These are phyloP conservation scores for Trichoderma polysporum DNA, from an alignment of 2,329 filamentous ascomycete genomes.

Conservation along the genomic window DNA sequence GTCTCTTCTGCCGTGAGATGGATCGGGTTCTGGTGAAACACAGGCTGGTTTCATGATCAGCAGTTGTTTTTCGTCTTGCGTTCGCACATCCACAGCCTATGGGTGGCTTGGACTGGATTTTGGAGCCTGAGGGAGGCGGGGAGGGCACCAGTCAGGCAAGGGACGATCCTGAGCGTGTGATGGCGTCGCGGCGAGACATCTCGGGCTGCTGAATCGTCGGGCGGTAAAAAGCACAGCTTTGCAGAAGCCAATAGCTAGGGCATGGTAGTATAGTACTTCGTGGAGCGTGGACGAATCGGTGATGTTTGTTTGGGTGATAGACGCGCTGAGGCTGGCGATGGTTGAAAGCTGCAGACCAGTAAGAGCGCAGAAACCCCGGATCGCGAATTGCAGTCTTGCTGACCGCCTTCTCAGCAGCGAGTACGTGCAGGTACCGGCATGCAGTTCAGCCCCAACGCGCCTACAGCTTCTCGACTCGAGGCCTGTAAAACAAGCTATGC, in stretches of 20 bases:
- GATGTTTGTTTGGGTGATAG: background rate
- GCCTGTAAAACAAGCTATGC: background rate
- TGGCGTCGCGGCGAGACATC: background rate
- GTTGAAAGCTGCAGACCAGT: constrained; percentile 1
- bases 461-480: background rate
- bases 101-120: background rate
- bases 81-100: background rate
- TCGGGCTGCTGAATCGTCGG: background rate
- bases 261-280: background rate
- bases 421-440: background rate
- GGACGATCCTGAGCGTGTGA: background rate
- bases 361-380: background rate
- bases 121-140: background rate
- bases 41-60: constrained; percentile 21
- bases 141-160: background rate
- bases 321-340: constrained; percentile 11
- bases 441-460: background rate
- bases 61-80: constrained; percentile 3
- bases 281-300: too few relatives aligned
- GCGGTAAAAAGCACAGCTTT: background rate
- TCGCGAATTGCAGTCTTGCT: background rate
- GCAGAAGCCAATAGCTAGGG: background rate
- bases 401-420: background rate
- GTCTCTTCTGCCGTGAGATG: constrained; percentile 13
- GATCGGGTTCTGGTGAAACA: constrained; percentile 22